phyloP scores from a whole-genome alignment of 257 asterid genomes.

The Przewalskia tangutica region DNA sequence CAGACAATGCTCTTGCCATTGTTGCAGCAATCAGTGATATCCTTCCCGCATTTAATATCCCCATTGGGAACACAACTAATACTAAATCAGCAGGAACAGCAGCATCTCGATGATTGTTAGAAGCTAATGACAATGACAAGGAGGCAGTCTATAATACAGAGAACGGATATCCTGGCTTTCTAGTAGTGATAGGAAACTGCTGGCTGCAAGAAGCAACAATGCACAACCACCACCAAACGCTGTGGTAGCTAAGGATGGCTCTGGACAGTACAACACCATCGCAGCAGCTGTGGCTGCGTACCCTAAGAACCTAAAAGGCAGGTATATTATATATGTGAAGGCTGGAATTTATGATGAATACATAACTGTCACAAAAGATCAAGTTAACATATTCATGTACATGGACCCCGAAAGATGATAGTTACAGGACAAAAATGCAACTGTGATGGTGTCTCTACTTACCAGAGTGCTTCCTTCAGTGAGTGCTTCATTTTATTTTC shows the following conservation, averaged over 20 bases:
- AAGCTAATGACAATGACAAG: neutral
- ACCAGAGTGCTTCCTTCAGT: slow-evolving; percentile 28
- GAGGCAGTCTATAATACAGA: neutral
- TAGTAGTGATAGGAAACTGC: slow-evolving; percentile 20
- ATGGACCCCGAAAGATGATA: slow-evolving; percentile 28
- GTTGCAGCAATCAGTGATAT: slow-evolving; percentile 19
- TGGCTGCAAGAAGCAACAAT: slow-evolving; percentile 4
- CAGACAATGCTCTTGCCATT: slow-evolving; percentile 34
- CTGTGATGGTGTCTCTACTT: slow-evolving; percentile 24
- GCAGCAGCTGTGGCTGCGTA: slow-evolving; percentile 22
- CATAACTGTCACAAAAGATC: slow-evolving; percentile 19
- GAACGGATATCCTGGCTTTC: slow-evolving; percentile 22
- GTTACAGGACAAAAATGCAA: slow-evolving; percentile 30
- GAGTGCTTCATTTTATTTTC: neutral
- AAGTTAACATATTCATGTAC: slow-evolving; percentile 27
- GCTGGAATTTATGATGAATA: slow-evolving; percentile 32
- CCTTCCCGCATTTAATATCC: slow-evolving; percentile 16
- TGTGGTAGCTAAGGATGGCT: slow-evolving; percentile 38
- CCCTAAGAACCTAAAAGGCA: slow-evolving; percentile 24
- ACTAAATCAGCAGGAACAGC: neutral
- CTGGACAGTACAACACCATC: slow-evolving; percentile 23
- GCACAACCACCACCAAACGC: slow-evolving; percentile 17
- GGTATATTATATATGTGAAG: slow-evolving; percentile 29
- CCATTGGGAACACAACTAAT: neutral
- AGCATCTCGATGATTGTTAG: neutral